Base-by-base conservation (phyloP, 306 rosid genomes). In the Myrica gale region DNA sequence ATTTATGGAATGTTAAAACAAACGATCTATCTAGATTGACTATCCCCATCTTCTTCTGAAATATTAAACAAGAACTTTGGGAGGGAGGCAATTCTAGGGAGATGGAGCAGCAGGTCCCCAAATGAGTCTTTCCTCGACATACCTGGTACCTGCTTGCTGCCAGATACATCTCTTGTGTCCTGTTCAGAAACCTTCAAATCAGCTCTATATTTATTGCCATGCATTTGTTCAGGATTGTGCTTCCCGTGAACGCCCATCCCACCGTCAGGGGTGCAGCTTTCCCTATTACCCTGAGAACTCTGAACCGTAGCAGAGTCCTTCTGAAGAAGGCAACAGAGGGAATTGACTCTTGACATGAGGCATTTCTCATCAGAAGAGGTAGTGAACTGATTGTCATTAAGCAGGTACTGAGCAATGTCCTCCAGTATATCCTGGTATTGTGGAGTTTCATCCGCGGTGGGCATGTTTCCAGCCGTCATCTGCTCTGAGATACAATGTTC, bases 101-200 rank as follows among this genome's bases (percentile, higher is more conserved):
- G 92, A 75, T 89, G 93, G 72, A 87, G 87, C 69, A 90, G 84
- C 75, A 92, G 74, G 3, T 90, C 96, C 69, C 90, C 90, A 4
- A 92, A 92, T 0, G 96, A 92, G 68, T 92, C 97, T 76, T 87
- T 92, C 87, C 94, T 89, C 3, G 96, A 86, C 96, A 92, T 89
- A 9, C 82, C 89, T 0, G 78, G 48, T 41, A 74, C 82, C 76
- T 83, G 90, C 83, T 77, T 88, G 67, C 86, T 79, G 43, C 58
- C 56, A 71, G 83, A 73, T 54, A 70, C 77, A 56, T 88, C 92
- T 74, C 65, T 86, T 0, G 26, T 39, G 20, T 85, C 90, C 77
- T 84, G 90, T 48, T 79, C 82, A 7, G 84, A 71, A 69, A 70
- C 68, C 80, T 76, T 83, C 54, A 47, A 47, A 78, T 79, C 76